Conservation (phyloP, 2,329 filamentous ascomycete genomes). For the Ophiostoma australiae region DNA sequence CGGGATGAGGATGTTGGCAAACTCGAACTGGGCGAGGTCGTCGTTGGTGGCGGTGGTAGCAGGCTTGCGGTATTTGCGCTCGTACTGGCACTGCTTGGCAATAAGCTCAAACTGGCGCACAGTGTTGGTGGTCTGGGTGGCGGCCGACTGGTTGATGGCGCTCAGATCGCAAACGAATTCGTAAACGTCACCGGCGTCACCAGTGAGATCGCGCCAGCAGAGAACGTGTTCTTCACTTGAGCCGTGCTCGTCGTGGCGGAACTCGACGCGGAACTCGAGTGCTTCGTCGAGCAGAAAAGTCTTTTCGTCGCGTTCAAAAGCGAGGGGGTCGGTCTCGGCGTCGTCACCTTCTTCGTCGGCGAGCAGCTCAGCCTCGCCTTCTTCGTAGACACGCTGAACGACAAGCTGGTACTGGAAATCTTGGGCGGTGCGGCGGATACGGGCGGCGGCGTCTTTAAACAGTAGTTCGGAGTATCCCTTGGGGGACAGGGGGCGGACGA, state of each 20-base stretch:
- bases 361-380: constrained; percentile 88
- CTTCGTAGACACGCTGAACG: constrained; percentile 91
- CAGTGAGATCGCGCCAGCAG: constrained; percentile 91
- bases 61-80: constrained; percentile 82
- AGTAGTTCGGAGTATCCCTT: constrained; percentile 99
- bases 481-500: constrained; percentile 88
- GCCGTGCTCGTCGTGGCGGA: constrained; percentile 60
- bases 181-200: constrained; percentile 90
- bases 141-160: constrained; percentile 15
- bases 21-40: constrained; percentile 79
- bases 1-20: constrained; percentile 61
- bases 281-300: constrained; percentile 92
- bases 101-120: constrained; percentile 76
- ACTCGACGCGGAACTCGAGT: constrained; percentile 79
- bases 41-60: constrained; percentile 74
- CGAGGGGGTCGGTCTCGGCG: constrained; percentile 67
- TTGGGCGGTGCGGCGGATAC: constrained; percentile 86
- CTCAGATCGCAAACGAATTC: constrained; percentile 83
- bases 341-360: constrained; percentile 87
- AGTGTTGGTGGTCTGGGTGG: constrained; percentile 49
- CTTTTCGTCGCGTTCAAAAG: constrained; percentile 88
- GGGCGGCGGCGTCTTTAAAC: constrained; percentile 92
- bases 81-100: constrained; percentile 92
- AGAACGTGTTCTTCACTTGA: constrained; percentile 64
- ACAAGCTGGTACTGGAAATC: constrained; percentile 98